Conservation (phyloP, 2,329 filamentous ascomycete species). For the Pyricularia grisea region DNA sequence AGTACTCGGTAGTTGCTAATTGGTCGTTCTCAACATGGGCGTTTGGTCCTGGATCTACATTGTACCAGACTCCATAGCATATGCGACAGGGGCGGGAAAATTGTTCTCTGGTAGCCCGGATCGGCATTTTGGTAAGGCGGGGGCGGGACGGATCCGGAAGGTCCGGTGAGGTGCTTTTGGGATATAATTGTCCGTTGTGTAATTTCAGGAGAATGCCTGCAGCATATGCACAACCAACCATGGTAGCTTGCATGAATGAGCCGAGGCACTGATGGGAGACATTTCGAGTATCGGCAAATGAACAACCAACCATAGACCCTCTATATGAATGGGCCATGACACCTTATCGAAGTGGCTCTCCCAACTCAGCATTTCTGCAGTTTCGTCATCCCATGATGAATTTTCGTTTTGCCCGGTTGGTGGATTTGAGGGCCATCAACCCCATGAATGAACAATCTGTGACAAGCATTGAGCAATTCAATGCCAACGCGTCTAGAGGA, state of each 20-base stretch:
- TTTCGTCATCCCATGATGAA: not conserved
- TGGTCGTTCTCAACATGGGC: not conserved
- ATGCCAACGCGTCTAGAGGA: no score
- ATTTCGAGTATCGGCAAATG: not conserved
- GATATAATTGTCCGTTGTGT: not conserved
- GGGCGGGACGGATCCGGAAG: not conserved
- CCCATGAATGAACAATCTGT: no score
- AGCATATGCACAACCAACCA: not conserved
- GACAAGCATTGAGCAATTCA: no score
- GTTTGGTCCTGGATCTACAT: not conserved
- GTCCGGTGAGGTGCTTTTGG: not conserved
- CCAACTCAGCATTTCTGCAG: not conserved
- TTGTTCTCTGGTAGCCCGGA: not conserved
- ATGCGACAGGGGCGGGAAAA: not conserved
- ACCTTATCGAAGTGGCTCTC: not conserved
- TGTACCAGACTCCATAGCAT: no score
- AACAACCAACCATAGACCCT: not conserved
- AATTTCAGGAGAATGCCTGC: not conserved
- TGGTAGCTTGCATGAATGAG: not conserved
- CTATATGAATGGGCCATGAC: not conserved
- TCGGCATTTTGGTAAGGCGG: not conserved
- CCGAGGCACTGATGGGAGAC: not conserved
- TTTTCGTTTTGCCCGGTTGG: not conserved
- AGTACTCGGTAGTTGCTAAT: not conserved
- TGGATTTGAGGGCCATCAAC: no score